These are phyloP conservation scores for Acer campestre DNA, from an alignment of 345 rosid genomes.

Conservation along the genomic window DNA sequence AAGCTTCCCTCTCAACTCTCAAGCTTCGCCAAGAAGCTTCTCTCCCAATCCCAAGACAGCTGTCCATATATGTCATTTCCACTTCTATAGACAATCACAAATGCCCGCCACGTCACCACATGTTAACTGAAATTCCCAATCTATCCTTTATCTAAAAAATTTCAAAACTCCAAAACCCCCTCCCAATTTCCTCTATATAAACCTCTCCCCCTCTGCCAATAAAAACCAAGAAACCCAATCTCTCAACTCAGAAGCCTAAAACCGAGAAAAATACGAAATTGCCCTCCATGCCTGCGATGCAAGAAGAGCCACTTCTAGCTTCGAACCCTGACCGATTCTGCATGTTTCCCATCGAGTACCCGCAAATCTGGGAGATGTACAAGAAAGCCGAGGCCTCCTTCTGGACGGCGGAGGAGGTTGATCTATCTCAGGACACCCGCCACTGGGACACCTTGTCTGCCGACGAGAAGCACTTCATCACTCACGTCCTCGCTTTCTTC, in stretches of 20 bases:
- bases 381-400: slow-evolving; percentile 97
- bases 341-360: slow-evolving; percentile 93
- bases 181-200: slow-evolving; percentile 25
- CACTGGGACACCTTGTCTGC: slow-evolving; percentile 76
- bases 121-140: neutral
- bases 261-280: neutral
- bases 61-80: neutral
- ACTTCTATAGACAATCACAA: neutral
- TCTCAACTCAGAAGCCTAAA: neutral
- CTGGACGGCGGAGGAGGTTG: slow-evolving; percentile 99
- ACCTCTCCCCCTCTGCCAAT: neutral
- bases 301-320: slow-evolving; percentile 84
- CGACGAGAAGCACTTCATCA: slow-evolving; percentile 82
- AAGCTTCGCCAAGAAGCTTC: slow-evolving; percentile 26
- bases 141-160: neutral
- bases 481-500: slow-evolving; percentile 93
- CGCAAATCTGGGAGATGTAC: slow-evolving; percentile 97
- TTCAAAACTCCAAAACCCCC: slow-evolving; percentile 17
- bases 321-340: slow-evolving; percentile 81
- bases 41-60: neutral
- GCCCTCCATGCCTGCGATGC: slow-evolving; percentile 60
- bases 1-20: slow-evolving; percentile 15
- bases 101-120: neutral
- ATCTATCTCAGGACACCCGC: slow-evolving; percentile 71
- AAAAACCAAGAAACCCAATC: neutral